Percentiles rank a stretch among this genome's conserved stretches.
These are phyloP conservation scores for Kwoniella dejecticola DNA, from an alignment of 768 basidiomycete genomes.

Conservation along the genomic window DNA sequence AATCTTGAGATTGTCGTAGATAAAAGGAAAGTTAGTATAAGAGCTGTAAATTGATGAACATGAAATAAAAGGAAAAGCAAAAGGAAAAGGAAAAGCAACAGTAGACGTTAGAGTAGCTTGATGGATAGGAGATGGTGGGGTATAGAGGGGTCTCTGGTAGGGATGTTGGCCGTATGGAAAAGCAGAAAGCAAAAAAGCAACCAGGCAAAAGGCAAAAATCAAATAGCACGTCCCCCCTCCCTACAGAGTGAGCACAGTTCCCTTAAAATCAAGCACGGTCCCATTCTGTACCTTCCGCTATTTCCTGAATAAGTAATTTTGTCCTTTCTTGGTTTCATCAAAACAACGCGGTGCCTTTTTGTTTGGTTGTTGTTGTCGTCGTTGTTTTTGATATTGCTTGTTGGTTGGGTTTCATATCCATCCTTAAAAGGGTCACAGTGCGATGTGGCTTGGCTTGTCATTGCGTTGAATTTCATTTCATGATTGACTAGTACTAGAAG, in stretches of 20 bases:
- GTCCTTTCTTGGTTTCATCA: background rate
- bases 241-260: background rate
- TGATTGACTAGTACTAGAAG: background rate
- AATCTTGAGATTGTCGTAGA: background rate
- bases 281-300: background rate
- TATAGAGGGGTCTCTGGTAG: too few relatives aligned
- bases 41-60: slow-evolving; percentile 1
- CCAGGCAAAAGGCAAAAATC: background rate
- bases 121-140: too few relatives aligned
- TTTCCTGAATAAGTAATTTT: slow-evolving; percentile 2
- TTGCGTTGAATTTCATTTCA: too few relatives aligned
- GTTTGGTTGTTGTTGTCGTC: background rate
- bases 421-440: background rate
- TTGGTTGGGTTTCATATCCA: slow-evolving; percentile 11
- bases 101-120: slow-evolving; percentile 6
- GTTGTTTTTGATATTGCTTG: slow-evolving; percentile 9
- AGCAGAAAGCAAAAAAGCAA: background rate
- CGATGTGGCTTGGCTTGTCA: background rate
- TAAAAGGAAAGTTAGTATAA: slow-evolving; percentile 8
- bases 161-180: background rate
- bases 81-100: slow-evolving; percentile 23
- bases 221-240: slow-evolving; percentile 5
- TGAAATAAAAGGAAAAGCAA: background rate
- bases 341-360: slow-evolving; percentile 6
- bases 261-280: slow-evolving; percentile 29